Conservation (phyloP, 495 filamentous ascomycete genomes). For the Thozetella sp. region DNA sequence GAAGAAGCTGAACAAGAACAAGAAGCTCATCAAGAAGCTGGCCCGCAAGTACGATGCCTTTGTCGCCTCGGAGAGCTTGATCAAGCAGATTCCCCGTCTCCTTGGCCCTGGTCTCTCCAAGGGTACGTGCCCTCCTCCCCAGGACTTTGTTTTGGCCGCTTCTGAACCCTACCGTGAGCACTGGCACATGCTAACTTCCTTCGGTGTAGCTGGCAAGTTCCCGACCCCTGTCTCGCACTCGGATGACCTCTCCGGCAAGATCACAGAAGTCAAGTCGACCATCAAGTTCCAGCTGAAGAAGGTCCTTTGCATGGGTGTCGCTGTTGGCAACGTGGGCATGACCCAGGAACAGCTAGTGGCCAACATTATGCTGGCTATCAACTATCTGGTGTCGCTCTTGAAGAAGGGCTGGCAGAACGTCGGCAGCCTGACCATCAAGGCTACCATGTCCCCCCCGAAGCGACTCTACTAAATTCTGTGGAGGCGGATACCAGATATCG, state of each 20-base stretch:
- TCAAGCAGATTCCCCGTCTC: conserved; percentile 99
- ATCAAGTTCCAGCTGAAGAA: conserved; percentile 99
- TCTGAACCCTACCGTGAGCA: too few species aligned
- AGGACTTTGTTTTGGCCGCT: background rate
- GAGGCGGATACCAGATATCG: background rate
- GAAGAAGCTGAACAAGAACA: conserved; percentile 99
- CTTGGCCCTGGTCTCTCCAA: conserved; percentile 98
- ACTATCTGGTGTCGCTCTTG: conserved; percentile 96
- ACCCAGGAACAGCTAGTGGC: conserved; percentile 90
- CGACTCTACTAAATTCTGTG: conserved; percentile 82
- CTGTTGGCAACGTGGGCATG: conserved; percentile 98
- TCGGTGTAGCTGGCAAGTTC: conserved; percentile 88
- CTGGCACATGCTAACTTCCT: conserved; percentile 15
- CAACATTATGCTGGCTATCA: conserved; percentile 97
- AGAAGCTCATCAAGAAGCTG: conserved; percentile 99
- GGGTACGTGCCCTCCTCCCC: conserved; percentile 55
- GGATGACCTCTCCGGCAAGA: conserved; percentile 90
- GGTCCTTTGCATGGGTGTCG: conserved; percentile 98
- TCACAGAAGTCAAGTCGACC: conserved; percentile 98
- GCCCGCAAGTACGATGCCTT: conserved; percentile 99
- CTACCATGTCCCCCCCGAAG: conserved; percentile 97
- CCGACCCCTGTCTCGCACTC: conserved; percentile 94
- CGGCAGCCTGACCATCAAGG: conserved; percentile 98
- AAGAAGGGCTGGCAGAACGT: conserved; percentile 99
- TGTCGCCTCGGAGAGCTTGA: conserved; percentile 90